Conservation (phyloP, 2,329 filamentous ascomycete species). For the Plectosphaerella cucumerina region DNA sequence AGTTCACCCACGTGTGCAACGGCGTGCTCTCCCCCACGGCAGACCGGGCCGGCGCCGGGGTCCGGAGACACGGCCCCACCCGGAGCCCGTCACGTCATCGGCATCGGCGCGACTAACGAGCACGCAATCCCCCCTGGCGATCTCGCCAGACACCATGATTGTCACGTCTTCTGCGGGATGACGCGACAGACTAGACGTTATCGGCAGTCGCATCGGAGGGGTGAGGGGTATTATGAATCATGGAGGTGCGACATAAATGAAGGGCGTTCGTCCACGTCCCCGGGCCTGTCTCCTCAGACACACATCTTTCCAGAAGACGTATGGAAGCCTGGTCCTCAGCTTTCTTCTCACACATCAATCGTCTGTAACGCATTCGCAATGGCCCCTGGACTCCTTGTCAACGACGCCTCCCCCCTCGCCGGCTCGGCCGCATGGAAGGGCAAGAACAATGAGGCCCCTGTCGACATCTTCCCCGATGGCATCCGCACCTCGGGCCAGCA, state of each 20-base stretch:
- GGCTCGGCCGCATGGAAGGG: slow-evolving; percentile 8
- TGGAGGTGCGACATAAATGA: not conserved
- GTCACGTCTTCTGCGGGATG: not conserved
- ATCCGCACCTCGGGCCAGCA: slow-evolving; percentile 64
- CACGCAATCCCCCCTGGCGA: not conserved
- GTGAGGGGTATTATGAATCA: not conserved
- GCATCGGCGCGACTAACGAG: not conserved
- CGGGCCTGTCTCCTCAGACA: not conserved
- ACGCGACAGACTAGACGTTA: not conserved
- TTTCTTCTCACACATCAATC: not conserved
- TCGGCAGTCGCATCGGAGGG: not conserved
- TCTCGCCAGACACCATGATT: not conserved
- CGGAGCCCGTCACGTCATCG: not conserved
- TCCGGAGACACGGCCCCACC: not conserved
- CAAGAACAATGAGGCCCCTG: slow-evolving; percentile 28
- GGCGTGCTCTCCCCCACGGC: too few relatives aligned
- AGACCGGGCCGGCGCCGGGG: too few relatives aligned
- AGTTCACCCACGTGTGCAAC: too few relatives aligned
- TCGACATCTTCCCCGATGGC: slow-evolving; percentile 39
- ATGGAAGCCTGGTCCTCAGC: not conserved
- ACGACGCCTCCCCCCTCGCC: slow-evolving; percentile 8
- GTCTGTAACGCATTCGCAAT: slow-evolving; percentile 2
- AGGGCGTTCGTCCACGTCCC: not conserved
- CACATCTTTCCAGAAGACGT: not conserved
- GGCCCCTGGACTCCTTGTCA: slow-evolving; percentile 14